Base-by-base conservation (phyloP, 257 asterid genomes). In the Nyctanthes arbortristis region DNA sequence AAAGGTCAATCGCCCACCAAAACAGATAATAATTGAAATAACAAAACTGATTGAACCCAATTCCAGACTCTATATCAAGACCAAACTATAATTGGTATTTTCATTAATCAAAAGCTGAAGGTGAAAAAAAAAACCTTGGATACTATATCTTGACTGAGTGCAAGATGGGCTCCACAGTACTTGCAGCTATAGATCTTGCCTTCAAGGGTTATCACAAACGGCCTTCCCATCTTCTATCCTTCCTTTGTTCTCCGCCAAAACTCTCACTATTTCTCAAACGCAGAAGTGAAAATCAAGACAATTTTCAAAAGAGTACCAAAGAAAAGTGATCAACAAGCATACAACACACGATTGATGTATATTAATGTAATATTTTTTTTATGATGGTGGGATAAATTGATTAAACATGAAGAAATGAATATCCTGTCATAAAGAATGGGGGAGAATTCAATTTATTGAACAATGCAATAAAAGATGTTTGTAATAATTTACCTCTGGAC, bases 181-280 rank as follows among this genome's bases (percentile, higher is more conserved):
- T 77, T 77, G 74, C 81, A 77, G 36, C 68, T 67, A 20, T 77
- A 77, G 75, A 77, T 67, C 75, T 61, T 68, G 13, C 81, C 78
- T 67, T 77, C 81, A 39, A 77, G 81, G 22, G 62, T 72, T 45
- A 68, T 40, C 27, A 39, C 72, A 77, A 72, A 77, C 59, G 69
- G 68, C 68, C 75, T 72, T 11, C 81, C 81, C 78, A 72, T 72
- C 32, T 65, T 57, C 16, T 4, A 16, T 22, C n/a, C n/a, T n/a
- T n/a, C n/a, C n/a, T n/a, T n/a, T n/a, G n/a, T n/a, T n/a, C n/a
- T n/a, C n/a, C n/a, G n/a, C 18, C 18, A 3, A 14, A 40, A 40
- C 20, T 36, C 49, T 13, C 20, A 0, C 49, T 3, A 43, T 52
- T 16, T 30, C 24, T 52, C 59, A 52, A 52, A 43, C 22, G 24